Conservation (phyloP, 2,329 filamentous ascomycete species). For the Lachnellula arida region DNA sequence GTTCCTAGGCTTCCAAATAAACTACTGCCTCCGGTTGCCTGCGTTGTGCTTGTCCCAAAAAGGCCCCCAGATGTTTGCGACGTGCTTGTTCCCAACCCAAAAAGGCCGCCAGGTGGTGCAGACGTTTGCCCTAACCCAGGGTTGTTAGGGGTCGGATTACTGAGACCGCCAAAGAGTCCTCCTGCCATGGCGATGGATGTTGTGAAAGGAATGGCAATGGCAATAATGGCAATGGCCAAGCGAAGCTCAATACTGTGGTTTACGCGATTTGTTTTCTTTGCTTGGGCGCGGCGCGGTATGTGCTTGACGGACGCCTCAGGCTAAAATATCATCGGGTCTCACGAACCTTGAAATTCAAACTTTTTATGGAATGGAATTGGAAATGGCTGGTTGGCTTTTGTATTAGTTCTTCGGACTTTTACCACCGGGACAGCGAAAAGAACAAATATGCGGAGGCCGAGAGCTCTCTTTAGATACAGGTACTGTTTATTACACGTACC, state of each 20-base stretch:
- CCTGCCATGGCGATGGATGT: conserved; percentile 11
- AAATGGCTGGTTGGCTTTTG: too few species aligned
- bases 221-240: too few species aligned
- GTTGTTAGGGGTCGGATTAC: conserved; percentile 4
- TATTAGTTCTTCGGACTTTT: too few species aligned
- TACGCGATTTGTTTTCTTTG: too few species aligned
- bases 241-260: too few species aligned
- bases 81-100: conserved; percentile 15
- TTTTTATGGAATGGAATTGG: too few species aligned
- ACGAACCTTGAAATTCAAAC: neutral
- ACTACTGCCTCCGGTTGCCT: conserved; percentile 18
- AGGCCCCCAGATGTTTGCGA: conserved; percentile 15
- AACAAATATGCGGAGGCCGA: too few species aligned
- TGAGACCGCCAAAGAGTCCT: conserved; percentile 17
- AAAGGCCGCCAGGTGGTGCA: conserved; percentile 10
- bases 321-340: neutral
- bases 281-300: too few species aligned
- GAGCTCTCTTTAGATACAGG: too few species aligned
- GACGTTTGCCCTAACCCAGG: conserved; percentile 9
- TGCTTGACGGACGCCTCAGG: neutral
- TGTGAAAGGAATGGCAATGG: too few species aligned
- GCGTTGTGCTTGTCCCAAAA: conserved; percentile 23
- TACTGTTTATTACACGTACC: too few species aligned
- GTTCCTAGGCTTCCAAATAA: conserved; percentile 21
- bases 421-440: too few species aligned